Evolutionary conservation across 2,329 filamentous ascomycete genomes (phyloP), one percentile per base, ranked within the genome.

Genomic region (Diaporthe caulivora): DNA sequence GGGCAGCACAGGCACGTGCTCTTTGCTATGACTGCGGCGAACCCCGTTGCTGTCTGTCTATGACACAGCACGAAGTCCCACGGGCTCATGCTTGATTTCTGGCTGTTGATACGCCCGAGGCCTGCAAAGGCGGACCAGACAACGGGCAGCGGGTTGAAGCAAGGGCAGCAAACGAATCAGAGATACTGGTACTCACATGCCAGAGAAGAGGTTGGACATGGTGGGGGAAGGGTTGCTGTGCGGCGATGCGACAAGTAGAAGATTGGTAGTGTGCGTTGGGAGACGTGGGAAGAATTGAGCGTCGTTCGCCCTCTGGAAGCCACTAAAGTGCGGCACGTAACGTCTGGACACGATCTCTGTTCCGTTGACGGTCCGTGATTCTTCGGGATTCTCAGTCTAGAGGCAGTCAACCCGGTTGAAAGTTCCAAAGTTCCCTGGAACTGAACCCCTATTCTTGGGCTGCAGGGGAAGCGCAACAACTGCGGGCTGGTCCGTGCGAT

Each of bases 121-220:
- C 21, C 62, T 29, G 62, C 2, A 9, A 37, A 29, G 13, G 44
- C 29, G 42, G 44, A 17, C 21, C 44, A 51, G 44, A 34, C 29
- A 31, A 67, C 18, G 31, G 44, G 31, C 44, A 40, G 44, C 47
- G 47, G 62, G 62, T 70, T 49, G 54, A 31, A 44, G 55, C 29
- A 70, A 58, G 64, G 65, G 55, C 37, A 68, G 42, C 37, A 62
- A 70, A 70, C 55, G 37, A 62, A 71, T 31, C 29, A 58, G 47
- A 55, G 49, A 42, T 34, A 49, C 40, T 26, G 34, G 55, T 75
- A 89, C 88, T 88, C 85, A 90, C 88, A 90, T 90, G 82, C 88
- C 88, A 79, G 88, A 90, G 81, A 90, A 90, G 78, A 90, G 83
- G 83, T 89, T 90, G 78, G 88, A 90, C 88, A 90, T 90, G 80